Conservation (phyloP, 345 rosid genomes). For the Pugionium dolabratum region DNA sequence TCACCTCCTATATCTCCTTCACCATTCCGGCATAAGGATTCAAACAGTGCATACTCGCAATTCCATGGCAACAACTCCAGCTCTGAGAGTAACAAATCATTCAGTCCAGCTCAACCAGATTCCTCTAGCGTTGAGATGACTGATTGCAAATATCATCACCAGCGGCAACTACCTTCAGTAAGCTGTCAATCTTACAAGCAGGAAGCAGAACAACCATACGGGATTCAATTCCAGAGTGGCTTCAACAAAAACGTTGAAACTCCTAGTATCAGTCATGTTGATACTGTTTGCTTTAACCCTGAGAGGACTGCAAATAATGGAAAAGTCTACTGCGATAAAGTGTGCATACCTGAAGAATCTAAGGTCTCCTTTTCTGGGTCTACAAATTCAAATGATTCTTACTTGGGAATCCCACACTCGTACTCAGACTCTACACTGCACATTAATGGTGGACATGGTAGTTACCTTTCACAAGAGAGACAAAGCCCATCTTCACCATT, state of each 20-base stretch:
- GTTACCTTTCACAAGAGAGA: conserved; percentile 58
- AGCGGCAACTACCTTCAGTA: conserved; percentile 24
- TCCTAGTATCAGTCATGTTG: conserved; percentile 31
- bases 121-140: conserved; percentile 31
- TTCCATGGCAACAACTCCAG: conserved; percentile 47
- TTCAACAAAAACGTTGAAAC: conserved; percentile 21
- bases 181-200: conserved; percentile 41
- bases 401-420: conserved; percentile 52
- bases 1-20: conserved; percentile 55
- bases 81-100: conserved; percentile 55
- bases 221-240: conserved; percentile 36
- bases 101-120: conserved; percentile 46
- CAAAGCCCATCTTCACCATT: conserved; percentile 53
- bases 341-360: conserved; percentile 43
- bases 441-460: conserved; percentile 48
- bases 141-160: conserved; percentile 25
- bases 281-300: conserved; percentile 36
- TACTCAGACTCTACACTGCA: conserved; percentile 68
- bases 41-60: conserved; percentile 38
- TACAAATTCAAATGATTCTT: conserved; percentile 47
- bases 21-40: conserved; percentile 46
- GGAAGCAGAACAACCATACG: conserved; percentile 42
- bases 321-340: conserved; percentile 44
- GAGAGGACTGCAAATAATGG: conserved; percentile 44
- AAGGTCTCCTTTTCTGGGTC: conserved; percentile 47